Percentiles rank a stretch among this genome's conserved stretches.
Conservation (phyloP, 2,329 filamentous ascomycete genomes). For the Podosphaera fusca region DNA sequence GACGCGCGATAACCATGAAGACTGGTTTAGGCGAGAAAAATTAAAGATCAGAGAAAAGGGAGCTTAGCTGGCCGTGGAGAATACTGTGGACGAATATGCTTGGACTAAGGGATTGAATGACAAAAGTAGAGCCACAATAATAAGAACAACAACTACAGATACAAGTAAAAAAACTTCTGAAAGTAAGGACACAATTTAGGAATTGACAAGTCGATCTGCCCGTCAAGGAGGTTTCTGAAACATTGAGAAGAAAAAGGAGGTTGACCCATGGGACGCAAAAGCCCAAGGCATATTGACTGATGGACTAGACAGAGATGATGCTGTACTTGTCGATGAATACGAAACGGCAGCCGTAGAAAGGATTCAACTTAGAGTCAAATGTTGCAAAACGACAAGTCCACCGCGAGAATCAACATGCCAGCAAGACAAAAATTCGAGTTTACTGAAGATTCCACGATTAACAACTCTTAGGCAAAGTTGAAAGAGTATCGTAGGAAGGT, state of each 20-base stretch:
- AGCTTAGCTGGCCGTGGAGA: too few relatives aligned
- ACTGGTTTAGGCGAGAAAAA: background rate
- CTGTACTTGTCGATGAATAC: background rate
- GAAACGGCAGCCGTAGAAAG: background rate
- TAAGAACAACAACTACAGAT: background rate
- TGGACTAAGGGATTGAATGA: background rate
- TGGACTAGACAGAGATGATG: background rate
- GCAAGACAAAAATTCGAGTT: too few relatives aligned
- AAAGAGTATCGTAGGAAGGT: background rate
- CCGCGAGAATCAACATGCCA: background rate
- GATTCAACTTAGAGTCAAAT: background rate
- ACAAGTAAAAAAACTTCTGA: background rate
- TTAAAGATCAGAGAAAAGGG: background rate
- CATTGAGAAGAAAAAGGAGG: background rate
- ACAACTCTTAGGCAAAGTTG: background rate
- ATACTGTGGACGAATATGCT: background rate
- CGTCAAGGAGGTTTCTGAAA: background rate
- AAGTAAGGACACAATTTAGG: background rate
- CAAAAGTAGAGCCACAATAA: background rate
- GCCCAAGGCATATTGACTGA: background rate
- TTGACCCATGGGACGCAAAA: background rate
- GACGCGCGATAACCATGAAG: too few relatives aligned
- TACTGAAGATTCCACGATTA: too few relatives aligned
- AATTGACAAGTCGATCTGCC: background rate
- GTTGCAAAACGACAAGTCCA: background rate